phyloP scores from a whole-genome alignment of 2,329 filamentous ascomycete genomes.

The Fusarium pseudocircinatum region DNA sequence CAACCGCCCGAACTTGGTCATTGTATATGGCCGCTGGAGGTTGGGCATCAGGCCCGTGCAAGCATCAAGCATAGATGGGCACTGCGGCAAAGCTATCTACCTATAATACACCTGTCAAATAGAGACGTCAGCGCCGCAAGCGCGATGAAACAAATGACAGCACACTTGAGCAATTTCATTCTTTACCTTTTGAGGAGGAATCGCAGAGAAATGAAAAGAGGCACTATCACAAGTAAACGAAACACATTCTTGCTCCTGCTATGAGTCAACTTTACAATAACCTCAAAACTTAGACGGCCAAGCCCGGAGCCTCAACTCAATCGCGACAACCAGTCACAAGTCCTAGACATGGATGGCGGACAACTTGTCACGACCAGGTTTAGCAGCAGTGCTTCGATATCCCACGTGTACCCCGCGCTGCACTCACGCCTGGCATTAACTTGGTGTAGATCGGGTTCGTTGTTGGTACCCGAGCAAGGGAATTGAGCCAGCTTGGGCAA shows the following conservation, averaged over 20 bases:
- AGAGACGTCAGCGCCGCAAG: conserved; percentile 11
- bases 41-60: conserved; percentile 40
- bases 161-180: background rate
- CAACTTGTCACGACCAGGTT: conserved; percentile 13
- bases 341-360: conserved; percentile 14
- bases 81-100: conserved; percentile 11
- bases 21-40: conserved; percentile 8
- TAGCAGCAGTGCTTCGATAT: conserved; percentile 17
- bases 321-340: conserved; percentile 13
- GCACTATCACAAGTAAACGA: background rate
- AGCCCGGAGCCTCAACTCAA: conserved; percentile 26
- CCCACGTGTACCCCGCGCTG: conserved; percentile 39
- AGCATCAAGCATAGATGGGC: conserved; percentile 26
- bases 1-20: conserved; percentile 1
- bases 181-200: background rate
- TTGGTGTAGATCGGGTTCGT: conserved; percentile 29
- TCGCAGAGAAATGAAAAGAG: background rate
- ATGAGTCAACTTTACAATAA: conserved; percentile 27
- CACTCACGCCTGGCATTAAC: conserved; percentile 17
- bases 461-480: conserved; percentile 32
- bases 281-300: background rate
- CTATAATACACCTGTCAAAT: background rate
- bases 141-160: conserved; percentile 2
- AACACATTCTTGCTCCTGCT: background rate
- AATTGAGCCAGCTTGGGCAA: conserved; percentile 27